Evolutionary conservation across 2,329 filamentous ascomycete species (phyloP), one percentile per base, ranked within the genome.

Genomic region (Sclerotinia nivalis): DNA sequence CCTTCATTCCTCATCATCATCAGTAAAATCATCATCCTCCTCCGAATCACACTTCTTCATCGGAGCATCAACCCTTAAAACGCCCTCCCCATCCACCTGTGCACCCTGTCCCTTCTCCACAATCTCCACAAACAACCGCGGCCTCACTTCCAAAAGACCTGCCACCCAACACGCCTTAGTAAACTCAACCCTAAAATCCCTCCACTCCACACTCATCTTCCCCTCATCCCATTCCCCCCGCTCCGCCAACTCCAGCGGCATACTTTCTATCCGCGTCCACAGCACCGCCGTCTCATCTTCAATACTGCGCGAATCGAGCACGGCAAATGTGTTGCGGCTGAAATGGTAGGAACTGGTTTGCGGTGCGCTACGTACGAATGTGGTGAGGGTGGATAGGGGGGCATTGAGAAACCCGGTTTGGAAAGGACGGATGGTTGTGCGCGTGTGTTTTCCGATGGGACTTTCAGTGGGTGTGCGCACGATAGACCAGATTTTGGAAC

Each of bases 31-130:
- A n/a, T 50, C 45, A 10, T 62, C 28, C 13, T 50, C 45, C 28
- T 64, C 60, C 28, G 25, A 18, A 64, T 37, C 60, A 0, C 45
- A 1, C 8, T 50, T 12, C 31, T 64, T 64, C 45, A 64, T 64
- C 5, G 60, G 60, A 2, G 45, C 47, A 50, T 64, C 45, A 7
- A 64, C 60, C 22, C 15, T 64, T 0, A 64, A 15, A 8, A 50
- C 13, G 0, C 60, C 60, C 2, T 50, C 22, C 45, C 31, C 60
- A 40, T 64, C 28, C 28, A 64, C 60, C n/a, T 49, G 22, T 2
- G 60, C 22, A 0, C 60, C 59, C 13, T 64, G 45, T n/a, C 45
- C 45, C 20, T 25, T 64, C 31, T 64, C 60, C 28, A 62, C 59
- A 50, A 49, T 50, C 47, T 50, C 60, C 7, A 49, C 31, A 37